Evolutionary conservation across 495 filamentous ascomycete genomes (phyloP).

Genomic region (Platismatia glauca): DNA sequence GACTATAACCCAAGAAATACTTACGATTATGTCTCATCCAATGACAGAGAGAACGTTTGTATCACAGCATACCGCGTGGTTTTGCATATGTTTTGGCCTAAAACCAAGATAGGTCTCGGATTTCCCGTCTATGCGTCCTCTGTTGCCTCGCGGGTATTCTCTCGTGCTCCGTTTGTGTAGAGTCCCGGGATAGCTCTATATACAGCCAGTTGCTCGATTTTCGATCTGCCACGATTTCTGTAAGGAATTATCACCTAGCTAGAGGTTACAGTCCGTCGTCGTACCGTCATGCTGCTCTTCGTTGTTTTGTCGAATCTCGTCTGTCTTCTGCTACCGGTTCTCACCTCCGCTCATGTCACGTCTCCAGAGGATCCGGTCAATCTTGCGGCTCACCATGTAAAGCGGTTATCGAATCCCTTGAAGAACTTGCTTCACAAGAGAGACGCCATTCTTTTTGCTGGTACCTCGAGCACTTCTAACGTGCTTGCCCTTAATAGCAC

Average conservation of each 20-base stretch:
- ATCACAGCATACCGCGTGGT: neutral
- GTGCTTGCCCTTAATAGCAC: neutral
- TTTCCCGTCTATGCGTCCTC: neutral
- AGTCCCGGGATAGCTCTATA: neutral
- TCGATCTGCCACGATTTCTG: neutral
- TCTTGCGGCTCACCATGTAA: neutral
- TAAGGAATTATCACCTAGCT: neutral
- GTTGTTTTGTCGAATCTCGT: neutral
- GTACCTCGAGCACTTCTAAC: neutral
- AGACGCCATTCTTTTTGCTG: neutral
- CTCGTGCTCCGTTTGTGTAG: neutral
- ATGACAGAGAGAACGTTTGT: neutral
- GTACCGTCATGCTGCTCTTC: neutral
- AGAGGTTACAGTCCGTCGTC: neutral
- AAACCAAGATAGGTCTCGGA: neutral
- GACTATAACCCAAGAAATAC: neutral
- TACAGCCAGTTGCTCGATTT: neutral
- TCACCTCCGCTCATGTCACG: neutral
- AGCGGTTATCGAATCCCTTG: neutral
- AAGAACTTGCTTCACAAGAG: neutral
- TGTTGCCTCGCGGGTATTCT: neutral
- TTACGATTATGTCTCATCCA: neutral
- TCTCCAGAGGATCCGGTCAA: neutral
- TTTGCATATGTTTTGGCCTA: neutral
- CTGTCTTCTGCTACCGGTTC: neutral